phyloP scores from a whole-genome alignment of 306 rosid genomes.

The Pterocarpus santalinus region DNA sequence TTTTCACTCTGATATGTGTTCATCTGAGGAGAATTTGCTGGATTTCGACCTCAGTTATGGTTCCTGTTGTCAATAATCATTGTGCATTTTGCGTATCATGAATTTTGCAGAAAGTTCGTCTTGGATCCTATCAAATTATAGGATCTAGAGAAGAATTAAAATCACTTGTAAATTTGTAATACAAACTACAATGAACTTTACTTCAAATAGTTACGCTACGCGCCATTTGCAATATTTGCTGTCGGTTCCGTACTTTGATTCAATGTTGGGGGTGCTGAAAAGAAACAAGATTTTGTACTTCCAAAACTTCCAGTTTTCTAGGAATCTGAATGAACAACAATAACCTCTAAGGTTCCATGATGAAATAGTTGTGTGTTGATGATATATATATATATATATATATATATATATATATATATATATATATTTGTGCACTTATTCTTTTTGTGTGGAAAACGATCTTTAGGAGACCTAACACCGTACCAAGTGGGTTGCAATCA shows the following conservation, averaged over 20 bases:
- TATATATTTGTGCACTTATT: background rate
- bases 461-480: constrained; percentile 64
- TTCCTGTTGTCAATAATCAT: background rate
- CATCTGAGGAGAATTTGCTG: background rate
- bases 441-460: constrained; percentile 11
- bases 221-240: background rate
- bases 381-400: background rate
- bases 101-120: background rate
- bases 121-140: background rate
- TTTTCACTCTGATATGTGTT: background rate
- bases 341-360: constrained; percentile 1
- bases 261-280: background rate
- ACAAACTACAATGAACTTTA: background rate
- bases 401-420: background rate
- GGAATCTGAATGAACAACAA: background rate
- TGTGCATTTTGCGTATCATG: background rate
- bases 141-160: background rate
- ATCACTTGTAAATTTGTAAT: background rate
- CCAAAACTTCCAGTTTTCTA: background rate
- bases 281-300: background rate
- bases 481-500: constrained; percentile 69
- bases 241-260: background rate
- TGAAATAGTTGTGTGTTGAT: background rate
- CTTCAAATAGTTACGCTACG: background rate
- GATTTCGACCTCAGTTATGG: background rate